Percentiles rank a stretch among this genome's conserved stretches.
These are phyloP conservation scores for Marchantia polymorpha DNA, from an alignment of 225 moss, liverwort and hornwort species.

Conservation along the genomic window DNA sequence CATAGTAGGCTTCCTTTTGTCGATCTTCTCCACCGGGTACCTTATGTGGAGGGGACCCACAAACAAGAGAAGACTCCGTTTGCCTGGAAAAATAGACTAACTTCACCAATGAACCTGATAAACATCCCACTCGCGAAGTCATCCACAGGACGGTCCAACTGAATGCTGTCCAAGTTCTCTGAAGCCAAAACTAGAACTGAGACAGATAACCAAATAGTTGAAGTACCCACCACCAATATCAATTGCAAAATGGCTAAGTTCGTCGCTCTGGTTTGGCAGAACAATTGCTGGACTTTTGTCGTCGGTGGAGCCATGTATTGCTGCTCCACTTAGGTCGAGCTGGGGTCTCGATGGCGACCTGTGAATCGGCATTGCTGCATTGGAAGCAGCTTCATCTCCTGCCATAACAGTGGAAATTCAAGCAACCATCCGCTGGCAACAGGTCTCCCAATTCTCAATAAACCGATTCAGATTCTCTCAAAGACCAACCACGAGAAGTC, in stretches of 20 bases:
- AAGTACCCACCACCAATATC: constrained; percentile 57
- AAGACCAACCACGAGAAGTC: no score
- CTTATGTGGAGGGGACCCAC: constrained; percentile 37
- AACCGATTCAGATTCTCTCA: no score
- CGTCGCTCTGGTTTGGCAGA: constrained; percentile 88
- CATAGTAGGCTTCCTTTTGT: constrained; percentile 52
- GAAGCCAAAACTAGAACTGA: not conserved
- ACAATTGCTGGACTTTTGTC: constrained; percentile 82
- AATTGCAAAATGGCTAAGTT: constrained; percentile 84
- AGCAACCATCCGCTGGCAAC: no score
- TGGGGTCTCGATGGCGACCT: constrained; percentile 60
- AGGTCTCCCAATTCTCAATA: no score
- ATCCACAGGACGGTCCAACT: not conserved
- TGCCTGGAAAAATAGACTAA: constrained; percentile 86
- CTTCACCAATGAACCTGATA: constrained; percentile 76
- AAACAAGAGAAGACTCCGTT: constrained; percentile 29
- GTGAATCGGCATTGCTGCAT: constrained; percentile 25
- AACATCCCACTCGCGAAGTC: not conserved
- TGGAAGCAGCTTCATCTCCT: constrained; percentile 8
- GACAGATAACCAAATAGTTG: no score
- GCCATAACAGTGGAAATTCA: constrained; percentile 18
- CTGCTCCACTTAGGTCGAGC: constrained; percentile 77
- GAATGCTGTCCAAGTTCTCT: no score
- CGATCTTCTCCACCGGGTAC: constrained; percentile 30
- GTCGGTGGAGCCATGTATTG: constrained; percentile 78